Evolutionary conservation across 2,329 filamentous ascomycete species (phyloP), one percentile per base, ranked within the genome.

Genomic region (Trichophyton verrucosum): DNA sequence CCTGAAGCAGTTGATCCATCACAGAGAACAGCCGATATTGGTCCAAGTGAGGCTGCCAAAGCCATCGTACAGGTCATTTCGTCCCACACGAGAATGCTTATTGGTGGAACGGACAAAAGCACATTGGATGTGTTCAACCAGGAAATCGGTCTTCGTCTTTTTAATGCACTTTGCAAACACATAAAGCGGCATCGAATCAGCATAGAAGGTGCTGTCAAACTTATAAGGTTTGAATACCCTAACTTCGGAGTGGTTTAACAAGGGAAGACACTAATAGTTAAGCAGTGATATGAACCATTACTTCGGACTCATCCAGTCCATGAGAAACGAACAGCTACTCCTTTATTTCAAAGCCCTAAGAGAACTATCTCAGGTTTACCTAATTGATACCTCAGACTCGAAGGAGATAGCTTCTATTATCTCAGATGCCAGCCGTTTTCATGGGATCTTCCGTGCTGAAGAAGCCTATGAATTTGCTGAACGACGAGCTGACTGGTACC

Each of bases 121-220:
- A 95, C 96, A 81, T 85, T 99, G 27, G 94, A 99, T 70, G 94
- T 99, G 13, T 99, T 99, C 80, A 96, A 96, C 73, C 90, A 94
- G 74, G 94, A 99, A 76, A 92, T 99, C 27, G 94, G 94, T 0
- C 82, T 96, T 65, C 87, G 94, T 27, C 82, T 99, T 59, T 99
- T 97, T 76, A 86, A 87, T 20, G 88, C 89, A 17, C 80, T 99
- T 58, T 96, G 92, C 81, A 99, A 99, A 76, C 94, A 99, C 75
- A 82, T 99, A 66, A 99, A 99, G 78, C 87, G 92, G 8, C 94
- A 97, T 78, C 86, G 94, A 61, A 84, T 99, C 74, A 92, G 87
- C 71, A 89, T 90, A 27, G 86, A 90, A 63, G 94, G 94, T 61
- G 89, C 94, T 20, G 84, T 97, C 71, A 91, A 88, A 73, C 82